Conservation (phyloP, 78 protist genomes). For the Fonticula alba region DNA sequence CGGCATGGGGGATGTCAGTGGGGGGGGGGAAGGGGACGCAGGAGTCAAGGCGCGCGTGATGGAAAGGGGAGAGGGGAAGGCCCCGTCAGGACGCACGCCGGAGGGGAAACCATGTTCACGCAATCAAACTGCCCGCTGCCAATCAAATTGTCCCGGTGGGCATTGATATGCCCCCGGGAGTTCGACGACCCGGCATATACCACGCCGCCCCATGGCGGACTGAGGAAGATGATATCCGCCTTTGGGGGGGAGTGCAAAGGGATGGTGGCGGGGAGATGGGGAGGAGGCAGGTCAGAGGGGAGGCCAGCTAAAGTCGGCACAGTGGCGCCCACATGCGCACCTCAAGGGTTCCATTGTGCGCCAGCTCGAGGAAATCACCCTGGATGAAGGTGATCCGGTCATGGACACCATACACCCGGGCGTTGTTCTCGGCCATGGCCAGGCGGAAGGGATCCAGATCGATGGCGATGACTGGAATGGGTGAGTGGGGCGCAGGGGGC, state of each 20-base stretch:
- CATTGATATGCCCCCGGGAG: too few species aligned
- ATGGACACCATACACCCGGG: not conserved
- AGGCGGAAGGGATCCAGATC: conserved; percentile 2
- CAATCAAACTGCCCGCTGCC: not conserved
- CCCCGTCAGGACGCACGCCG: not conserved
- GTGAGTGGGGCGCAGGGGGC: too few species aligned
- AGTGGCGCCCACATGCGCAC: too few species aligned
- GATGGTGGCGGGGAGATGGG: too few species aligned
- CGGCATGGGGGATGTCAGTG: not conserved
- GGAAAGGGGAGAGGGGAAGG: not conserved
- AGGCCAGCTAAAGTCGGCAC: too few species aligned
- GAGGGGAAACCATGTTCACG: not conserved
- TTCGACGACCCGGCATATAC: conserved; percentile 1
- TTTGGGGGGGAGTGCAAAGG: too few species aligned
- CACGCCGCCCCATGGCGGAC: conserved; percentile 33
- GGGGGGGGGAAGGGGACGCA: not conserved
- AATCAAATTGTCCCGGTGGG: too few species aligned
- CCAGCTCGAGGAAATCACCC: conserved; percentile 2
- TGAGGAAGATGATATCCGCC: conserved; percentile 14
- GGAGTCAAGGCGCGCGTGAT: not conserved
- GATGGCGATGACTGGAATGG: conserved; percentile 7
- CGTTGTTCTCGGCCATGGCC: too few species aligned
- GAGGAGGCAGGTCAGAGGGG: too few species aligned
- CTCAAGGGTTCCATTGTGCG: not conserved
- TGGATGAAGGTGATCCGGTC: too few species aligned